Evolutionary conservation across 148 eudicot genomes (phyloP).

Genomic region (Rhododendron simsii): DNA sequence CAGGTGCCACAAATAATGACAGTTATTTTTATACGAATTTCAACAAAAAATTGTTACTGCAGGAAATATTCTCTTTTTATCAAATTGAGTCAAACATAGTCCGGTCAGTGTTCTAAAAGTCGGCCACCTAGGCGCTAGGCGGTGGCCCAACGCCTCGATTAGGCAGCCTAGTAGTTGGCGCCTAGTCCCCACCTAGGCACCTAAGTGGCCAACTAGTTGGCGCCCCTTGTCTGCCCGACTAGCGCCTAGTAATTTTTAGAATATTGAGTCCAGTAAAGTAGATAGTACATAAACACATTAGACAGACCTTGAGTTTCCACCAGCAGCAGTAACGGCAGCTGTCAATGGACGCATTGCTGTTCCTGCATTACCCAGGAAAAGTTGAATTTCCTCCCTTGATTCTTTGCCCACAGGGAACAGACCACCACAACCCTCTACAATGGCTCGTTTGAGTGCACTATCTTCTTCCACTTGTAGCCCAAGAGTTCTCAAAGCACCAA

Average conservation of each 20-base stretch:
- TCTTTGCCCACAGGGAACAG: slow-evolving; percentile 76
- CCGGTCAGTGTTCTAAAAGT: background rate
- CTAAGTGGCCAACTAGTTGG: too few species aligned
- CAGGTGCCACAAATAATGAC: background rate
- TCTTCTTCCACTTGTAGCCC: slow-evolving; percentile 84
- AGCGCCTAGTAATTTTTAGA: too few species aligned
- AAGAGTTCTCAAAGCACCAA: slow-evolving; percentile 92
- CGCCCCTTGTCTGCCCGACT: too few species aligned
- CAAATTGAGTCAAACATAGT: background rate
- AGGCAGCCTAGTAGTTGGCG: too few species aligned
- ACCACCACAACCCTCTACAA: slow-evolving; percentile 90
- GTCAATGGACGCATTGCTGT: slow-evolving; percentile 99
- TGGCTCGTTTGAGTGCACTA: slow-evolving; percentile 51
- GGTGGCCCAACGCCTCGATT: too few species aligned
- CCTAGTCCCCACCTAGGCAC: too few species aligned
- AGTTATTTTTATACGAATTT: background rate
- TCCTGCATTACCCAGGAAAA: slow-evolving; percentile 98
- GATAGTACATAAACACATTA: background rate
- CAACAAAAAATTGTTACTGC: background rate
- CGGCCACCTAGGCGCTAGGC: too few species aligned
- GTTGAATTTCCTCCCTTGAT: slow-evolving; percentile 60
- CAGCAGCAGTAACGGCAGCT: slow-evolving; percentile 96
- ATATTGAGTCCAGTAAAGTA: background rate
- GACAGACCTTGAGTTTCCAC: slow-evolving; percentile 79
- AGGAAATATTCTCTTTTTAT: background rate